Base-by-base conservation (phyloP, 331 rosid genomes). In the Quercus tomentella region DNA sequence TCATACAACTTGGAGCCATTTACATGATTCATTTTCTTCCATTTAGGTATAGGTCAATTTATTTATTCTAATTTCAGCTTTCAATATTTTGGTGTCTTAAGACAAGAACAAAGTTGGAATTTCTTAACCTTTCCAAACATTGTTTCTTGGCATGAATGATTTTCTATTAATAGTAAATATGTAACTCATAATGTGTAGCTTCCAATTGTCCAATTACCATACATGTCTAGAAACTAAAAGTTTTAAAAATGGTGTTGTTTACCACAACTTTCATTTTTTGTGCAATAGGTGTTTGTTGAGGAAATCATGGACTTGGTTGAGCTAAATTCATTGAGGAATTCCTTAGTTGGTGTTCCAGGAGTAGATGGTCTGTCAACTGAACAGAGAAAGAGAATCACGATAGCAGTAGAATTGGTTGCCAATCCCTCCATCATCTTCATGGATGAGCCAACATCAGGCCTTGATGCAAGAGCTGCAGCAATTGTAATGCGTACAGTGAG, bases 381-480 rank as follows among this genome's bases (percentile, higher is more conserved):
- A 77, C 93, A 92, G 62, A 90, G 95, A 77, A 90, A 92, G 85
- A 87, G 97, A 75, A 88, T 92, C 60, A 92, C 94, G 26, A 82
- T 92, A 15, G 93, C 94, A 1, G 94, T 92, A 18, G 94, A 92
- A 81, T 56, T 92, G 82, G 94, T 92, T 43, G 91, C 94, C 14
- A 92, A 90, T 78, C 94, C 94, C 49, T 92, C 94, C 18, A 86
- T 91, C 76, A 86, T 91, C 80, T 91, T 89, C 83, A 89, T 89
- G 97, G 97, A 91, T 73, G 97, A 91, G 76, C 97, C 93, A 1
- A 91, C 97, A 51, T 85, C 97, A 28, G 92, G 97, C n/a, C 89
- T 91, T 66, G 94, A 89, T 80, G 97, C 97, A 78, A 80, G 94
- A 79, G 90, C 97, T 22, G 92, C 92, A 33, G 90, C 97, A 21